Percentiles rank a stretch among this genome's conserved stretches.
Conservation (phyloP, 257 asterid genomes). For the Capsicum chinense region DNA sequence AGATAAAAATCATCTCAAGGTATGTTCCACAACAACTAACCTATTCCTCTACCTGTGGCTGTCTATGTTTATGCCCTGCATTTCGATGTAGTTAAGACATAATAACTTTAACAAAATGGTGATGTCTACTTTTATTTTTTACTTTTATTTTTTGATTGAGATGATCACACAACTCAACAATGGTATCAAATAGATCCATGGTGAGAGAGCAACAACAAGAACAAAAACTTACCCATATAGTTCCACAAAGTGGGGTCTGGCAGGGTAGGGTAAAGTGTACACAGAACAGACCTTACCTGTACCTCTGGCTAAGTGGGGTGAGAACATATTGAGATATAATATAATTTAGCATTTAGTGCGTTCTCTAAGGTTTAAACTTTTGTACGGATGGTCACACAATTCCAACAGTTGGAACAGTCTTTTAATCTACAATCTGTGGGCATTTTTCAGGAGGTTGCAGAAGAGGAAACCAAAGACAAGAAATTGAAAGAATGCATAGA, state of each 20-base stretch:
- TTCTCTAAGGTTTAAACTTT: background rate
- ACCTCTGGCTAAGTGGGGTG: too few relatives aligned
- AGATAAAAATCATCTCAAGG: conserved; percentile 57
- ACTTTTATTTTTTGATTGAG: background rate
- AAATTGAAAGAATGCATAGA: conserved; percentile 53
- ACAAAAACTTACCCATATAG: too few relatives aligned
- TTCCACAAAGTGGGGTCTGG: too few relatives aligned
- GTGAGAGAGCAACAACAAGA: too few relatives aligned
- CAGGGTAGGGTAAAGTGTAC: too few relatives aligned
- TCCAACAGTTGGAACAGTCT: background rate
- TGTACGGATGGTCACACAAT: background rate
- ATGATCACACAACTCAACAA: background rate
- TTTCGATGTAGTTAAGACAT: background rate
- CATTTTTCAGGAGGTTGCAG: conserved; percentile 45
- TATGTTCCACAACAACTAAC: conserved; percentile 15
- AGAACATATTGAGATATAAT: background rate
- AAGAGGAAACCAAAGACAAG: conserved; percentile 57
- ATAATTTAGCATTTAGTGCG: background rate
- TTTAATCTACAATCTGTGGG: background rate
- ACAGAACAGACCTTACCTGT: too few relatives aligned
- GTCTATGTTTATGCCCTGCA: background rate
- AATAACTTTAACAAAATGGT: background rate
- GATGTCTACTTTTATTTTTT: too few relatives aligned
- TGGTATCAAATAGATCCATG: background rate
- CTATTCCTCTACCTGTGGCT: background rate